phyloP scores from a whole-genome alignment of 192 early-diverging fungal genomes.

The Neocallimastix lanati region DNA sequence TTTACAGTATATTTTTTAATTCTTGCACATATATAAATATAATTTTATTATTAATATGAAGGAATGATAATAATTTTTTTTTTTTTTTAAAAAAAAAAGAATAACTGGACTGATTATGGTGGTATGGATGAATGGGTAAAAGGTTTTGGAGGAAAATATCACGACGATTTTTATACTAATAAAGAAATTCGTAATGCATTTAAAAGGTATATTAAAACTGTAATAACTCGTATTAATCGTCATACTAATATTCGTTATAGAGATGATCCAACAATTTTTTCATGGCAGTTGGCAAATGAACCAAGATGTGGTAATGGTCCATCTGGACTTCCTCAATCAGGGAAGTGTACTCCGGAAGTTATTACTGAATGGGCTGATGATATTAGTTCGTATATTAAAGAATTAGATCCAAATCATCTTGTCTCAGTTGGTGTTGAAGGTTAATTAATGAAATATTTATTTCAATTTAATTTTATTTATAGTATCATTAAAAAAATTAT shows the following conservation, averaged over 20 bases:
- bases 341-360: not conserved
- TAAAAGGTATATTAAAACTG: slow-evolving; percentile 12
- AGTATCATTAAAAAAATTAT: too few relatives aligned
- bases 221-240: slow-evolving; percentile 11
- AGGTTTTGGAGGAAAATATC: slow-evolving; percentile 8
- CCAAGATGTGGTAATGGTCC: slow-evolving; percentile 7
- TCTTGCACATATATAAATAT: too few relatives aligned
- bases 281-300: slow-evolving; percentile 28
- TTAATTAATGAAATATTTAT: too few relatives aligned
- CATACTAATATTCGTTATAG: slow-evolving; percentile 19
- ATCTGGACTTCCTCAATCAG: not conserved
- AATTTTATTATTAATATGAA: too few relatives aligned
- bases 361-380: slow-evolving; percentile 27
- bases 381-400: slow-evolving; percentile 21
- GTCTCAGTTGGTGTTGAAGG: slow-evolving; percentile 43
- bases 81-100: not conserved
- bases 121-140: slow-evolving; percentile 15
- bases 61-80: too few relatives aligned
- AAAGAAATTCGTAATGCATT: slow-evolving; percentile 5
- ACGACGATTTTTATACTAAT: slow-evolving; percentile 15
- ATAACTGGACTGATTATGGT: slow-evolving; percentile 19
- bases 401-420: slow-evolving; percentile 30
- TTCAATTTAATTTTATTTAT: too few relatives aligned
- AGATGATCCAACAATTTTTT: slow-evolving; percentile 38
- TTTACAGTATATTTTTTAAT: not conserved